These are phyloP conservation scores for Blepharisma stoltei DNA, from an alignment of 73 alveolate species.

Conservation along the genomic window DNA sequence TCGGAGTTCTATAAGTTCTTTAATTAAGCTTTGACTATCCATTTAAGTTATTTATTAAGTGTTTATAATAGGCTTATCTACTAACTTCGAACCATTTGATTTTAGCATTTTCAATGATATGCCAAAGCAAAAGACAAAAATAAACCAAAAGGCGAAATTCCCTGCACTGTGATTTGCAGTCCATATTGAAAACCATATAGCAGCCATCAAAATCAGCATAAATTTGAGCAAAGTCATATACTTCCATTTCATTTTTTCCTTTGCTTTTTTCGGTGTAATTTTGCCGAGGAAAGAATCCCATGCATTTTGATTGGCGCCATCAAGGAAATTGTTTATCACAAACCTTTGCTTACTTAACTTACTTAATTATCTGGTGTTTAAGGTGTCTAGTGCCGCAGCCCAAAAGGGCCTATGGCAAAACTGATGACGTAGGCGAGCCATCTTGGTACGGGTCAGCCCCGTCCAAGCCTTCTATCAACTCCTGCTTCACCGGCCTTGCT, in stretches of 20 bases:
- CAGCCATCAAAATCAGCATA: neutral
- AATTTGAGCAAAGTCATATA: neutral
- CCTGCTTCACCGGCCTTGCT: too few relatives aligned
- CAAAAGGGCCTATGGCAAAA: too few relatives aligned
- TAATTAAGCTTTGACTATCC: too few relatives aligned
- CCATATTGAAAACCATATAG: neutral
- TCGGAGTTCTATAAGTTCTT: too few relatives aligned
- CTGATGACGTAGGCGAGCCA: too few relatives aligned
- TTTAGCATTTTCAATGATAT: neutral
- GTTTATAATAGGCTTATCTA: constrained; percentile 17
- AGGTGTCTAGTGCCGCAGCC: too few relatives aligned
- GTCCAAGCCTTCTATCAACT: too few relatives aligned
- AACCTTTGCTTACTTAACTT: constrained; percentile 75
- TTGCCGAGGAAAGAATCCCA: constrained; percentile 50
- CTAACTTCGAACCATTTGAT: neutral
- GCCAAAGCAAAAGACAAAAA: neutral
- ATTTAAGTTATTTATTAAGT: too few relatives aligned
- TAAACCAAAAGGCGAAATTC: neutral
- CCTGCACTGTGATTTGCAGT: neutral
- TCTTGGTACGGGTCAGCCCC: too few relatives aligned
- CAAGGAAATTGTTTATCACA: constrained; percentile 88
- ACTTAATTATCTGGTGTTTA: too few relatives aligned
- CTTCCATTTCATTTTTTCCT: neutral
- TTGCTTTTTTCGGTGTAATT: constrained; percentile 32
- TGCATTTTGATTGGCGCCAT: constrained; percentile 79